Percentiles rank a stretch among this genome's conserved stretches.
Evolutionary conservation across 495 filamentous ascomycete species (phyloP).

Genomic region (Gamarada debralockiae): DNA sequence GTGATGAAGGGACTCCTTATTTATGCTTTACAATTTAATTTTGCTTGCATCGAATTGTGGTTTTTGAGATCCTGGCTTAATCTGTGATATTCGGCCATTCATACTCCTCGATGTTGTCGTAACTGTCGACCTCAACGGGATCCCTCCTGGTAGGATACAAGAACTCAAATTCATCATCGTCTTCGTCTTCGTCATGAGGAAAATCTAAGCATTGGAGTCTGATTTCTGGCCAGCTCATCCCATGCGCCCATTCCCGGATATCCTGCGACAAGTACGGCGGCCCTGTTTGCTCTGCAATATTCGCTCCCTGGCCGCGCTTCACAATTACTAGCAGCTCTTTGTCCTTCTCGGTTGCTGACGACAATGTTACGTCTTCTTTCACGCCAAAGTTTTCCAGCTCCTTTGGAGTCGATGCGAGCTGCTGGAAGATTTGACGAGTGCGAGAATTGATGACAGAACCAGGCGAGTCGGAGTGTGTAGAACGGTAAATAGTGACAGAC

Average conservation of each 20-base stretch:
- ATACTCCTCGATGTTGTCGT: background rate
- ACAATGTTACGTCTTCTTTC: background rate
- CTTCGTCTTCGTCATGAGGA: background rate
- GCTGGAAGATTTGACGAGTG: background rate
- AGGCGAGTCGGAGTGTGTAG: background rate
- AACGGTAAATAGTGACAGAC: background rate
- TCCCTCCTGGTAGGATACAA: background rate
- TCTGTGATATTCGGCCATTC: background rate
- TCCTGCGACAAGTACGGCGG: slow-evolving; percentile 17
- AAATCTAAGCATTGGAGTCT: background rate
- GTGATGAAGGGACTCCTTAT: no score
- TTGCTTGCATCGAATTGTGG: no score
- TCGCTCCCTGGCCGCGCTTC: slow-evolving; percentile 17
- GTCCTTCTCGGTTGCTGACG: background rate
- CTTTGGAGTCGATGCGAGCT: no score
- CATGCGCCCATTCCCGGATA: slow-evolving; percentile 18
- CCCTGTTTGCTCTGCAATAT: slow-evolving; percentile 12
- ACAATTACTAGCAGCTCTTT: slow-evolving; percentile 24
- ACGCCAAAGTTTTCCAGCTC: background rate
- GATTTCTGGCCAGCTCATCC: background rate
- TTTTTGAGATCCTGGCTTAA: no score
- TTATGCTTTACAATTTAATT: no score
- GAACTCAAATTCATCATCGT: background rate
- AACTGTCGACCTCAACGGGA: background rate
- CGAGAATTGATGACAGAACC: background rate